Percentiles rank a stretch among this genome's conserved stretches.
Conservation (phyloP, 2,329 filamentous ascomycete species). For the Metarhizium robertsii region DNA sequence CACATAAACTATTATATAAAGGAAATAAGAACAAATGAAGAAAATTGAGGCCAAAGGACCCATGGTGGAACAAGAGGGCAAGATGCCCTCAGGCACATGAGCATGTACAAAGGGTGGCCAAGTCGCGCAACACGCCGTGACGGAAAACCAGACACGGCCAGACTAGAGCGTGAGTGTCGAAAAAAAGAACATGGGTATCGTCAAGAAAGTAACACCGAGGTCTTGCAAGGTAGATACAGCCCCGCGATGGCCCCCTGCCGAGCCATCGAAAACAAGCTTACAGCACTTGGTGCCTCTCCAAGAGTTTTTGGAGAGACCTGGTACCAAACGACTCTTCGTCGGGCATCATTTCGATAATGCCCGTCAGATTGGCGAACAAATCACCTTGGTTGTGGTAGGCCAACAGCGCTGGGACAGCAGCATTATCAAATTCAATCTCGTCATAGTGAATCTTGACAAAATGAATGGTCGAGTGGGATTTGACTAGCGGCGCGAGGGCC, state of each 20-base stretch:
- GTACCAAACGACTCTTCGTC: constrained; percentile 52
- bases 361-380: constrained; percentile 81
- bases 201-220: not conserved
- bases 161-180: not conserved
- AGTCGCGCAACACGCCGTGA: too few relatives aligned
- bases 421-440: constrained; percentile 89
- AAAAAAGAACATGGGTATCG: not conserved
- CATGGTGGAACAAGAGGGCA: too few relatives aligned
- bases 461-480: constrained; percentile 59
- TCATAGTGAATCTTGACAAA: constrained; percentile 89
- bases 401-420: constrained; percentile 77
- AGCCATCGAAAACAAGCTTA: constrained; percentile 16
- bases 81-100: not conserved
- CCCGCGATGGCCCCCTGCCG: not conserved
- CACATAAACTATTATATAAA: not conserved
- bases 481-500: constrained; percentile 66
- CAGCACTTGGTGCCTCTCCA: constrained; percentile 44
- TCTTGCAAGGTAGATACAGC: not conserved
- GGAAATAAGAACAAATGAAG: not conserved
- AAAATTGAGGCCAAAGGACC: not conserved
- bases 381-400: constrained; percentile 84
- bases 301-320: constrained; percentile 40
- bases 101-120: not conserved
- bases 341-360: constrained; percentile 78
- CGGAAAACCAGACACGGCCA: not conserved